Conservation (phyloP, 2,329 filamentous ascomycete species). For the Fusarium keratoplasticum region DNA sequence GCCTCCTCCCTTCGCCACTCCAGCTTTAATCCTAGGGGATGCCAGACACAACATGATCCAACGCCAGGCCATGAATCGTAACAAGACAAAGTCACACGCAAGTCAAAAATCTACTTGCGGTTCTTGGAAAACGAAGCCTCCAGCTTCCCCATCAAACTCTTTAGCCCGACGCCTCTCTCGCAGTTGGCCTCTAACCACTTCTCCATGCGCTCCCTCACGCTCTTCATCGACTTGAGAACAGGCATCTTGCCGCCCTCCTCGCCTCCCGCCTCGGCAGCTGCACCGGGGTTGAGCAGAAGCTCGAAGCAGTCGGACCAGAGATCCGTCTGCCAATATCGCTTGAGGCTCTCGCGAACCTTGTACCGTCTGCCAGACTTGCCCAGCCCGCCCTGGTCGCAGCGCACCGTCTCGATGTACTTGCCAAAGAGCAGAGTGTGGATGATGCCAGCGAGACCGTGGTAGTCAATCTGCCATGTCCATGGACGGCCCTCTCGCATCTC, state of each 20-base stretch:
- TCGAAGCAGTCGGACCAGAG: slow-evolving; percentile 89
- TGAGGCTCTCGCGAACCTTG: slow-evolving; percentile 83
- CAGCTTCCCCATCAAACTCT: slow-evolving; percentile 74
- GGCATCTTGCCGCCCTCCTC: slow-evolving; percentile 80
- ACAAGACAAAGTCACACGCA: neutral
- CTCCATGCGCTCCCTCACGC: slow-evolving; percentile 84
- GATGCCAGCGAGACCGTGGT: slow-evolving; percentile 90
- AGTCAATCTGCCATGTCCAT: slow-evolving; percentile 98
- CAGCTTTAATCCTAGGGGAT: neutral
- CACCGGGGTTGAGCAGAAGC: slow-evolving; percentile 83
- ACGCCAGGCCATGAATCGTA: slow-evolving; percentile 29
- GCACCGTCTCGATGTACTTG: slow-evolving; percentile 88
- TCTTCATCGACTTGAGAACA: slow-evolving; percentile 75
- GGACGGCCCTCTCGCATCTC: slow-evolving; percentile 95
- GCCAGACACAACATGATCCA: slow-evolving; percentile 18
- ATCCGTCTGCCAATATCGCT: slow-evolving; percentile 96
- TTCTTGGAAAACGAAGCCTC: slow-evolving; percentile 62
- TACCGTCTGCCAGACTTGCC: slow-evolving; percentile 76
- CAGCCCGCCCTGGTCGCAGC: slow-evolving; percentile 65
- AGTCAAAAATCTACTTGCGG: slow-evolving; percentile 42
- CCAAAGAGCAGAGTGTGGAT: slow-evolving; percentile 92
- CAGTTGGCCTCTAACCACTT: slow-evolving; percentile 82
- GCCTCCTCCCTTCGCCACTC: neutral
- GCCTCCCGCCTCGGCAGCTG: slow-evolving; percentile 69
- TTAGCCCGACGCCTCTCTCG: slow-evolving; percentile 82